phyloP scores from a whole-genome alignment of 1,139 yeast genomes.

The Debaryomycetaceae sp. region DNA sequence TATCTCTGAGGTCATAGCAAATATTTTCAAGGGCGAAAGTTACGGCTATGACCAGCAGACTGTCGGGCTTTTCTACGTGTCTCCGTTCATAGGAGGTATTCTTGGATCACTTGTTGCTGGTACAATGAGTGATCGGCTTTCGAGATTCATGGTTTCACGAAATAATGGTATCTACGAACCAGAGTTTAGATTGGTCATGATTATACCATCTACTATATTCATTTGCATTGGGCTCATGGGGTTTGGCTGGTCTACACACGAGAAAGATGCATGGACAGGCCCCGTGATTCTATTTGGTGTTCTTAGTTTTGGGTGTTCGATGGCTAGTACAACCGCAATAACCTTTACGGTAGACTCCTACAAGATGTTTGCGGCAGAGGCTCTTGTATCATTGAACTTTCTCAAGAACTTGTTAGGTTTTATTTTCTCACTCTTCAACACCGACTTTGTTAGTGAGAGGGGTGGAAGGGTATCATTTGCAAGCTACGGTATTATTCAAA shows the following conservation, averaged over 20 bases:
- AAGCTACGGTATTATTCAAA: slow-evolving; percentile 52
- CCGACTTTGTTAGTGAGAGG: slow-evolving; percentile 35
- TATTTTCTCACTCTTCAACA: slow-evolving; percentile 56
- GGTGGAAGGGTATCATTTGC: slow-evolving; percentile 50
- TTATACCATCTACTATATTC: slow-evolving; percentile 47
- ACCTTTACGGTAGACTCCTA: slow-evolving; percentile 60
- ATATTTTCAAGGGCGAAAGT: slow-evolving; percentile 43
- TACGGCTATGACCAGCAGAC: slow-evolving; percentile 47
- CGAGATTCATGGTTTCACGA: slow-evolving; percentile 30
- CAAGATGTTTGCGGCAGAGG: slow-evolving; percentile 57
- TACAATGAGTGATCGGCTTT: slow-evolving; percentile 44
- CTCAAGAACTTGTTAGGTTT: slow-evolving; percentile 56
- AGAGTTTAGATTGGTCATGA: slow-evolving; percentile 56
- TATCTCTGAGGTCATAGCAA: slow-evolving; percentile 54
- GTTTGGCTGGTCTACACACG: slow-evolving; percentile 57
- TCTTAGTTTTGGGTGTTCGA: slow-evolving; percentile 56
- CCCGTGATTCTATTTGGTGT: slow-evolving; percentile 57
- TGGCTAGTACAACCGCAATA: slow-evolving; percentile 61
- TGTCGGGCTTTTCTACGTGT: slow-evolving; percentile 55
- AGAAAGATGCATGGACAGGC: slow-evolving; percentile 53
- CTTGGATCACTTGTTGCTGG: slow-evolving; percentile 58
- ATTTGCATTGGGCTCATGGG: slow-evolving; percentile 55
- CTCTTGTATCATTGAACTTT: slow-evolving; percentile 55
- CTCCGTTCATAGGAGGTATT: slow-evolving; percentile 59
- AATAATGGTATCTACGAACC: slow-evolving; percentile 62